phyloP scores from a whole-genome alignment of 78 protist species.

The Paratrimastix pyriformis region DNA sequence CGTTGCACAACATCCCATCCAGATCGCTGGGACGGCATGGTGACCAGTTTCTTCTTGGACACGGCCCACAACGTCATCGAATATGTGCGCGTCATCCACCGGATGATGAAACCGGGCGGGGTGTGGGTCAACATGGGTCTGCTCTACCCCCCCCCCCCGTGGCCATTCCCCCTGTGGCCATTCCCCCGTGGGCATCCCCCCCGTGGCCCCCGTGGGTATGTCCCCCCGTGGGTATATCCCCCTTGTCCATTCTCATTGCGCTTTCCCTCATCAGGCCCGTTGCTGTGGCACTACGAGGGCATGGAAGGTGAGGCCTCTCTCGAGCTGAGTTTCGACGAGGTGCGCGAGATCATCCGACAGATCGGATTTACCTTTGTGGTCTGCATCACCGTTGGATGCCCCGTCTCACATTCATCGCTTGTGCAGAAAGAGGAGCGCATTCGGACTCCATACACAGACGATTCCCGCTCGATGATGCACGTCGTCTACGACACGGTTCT shows the following conservation, averaged over 20 bases:
- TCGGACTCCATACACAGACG: slow-evolving; percentile 19
- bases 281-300: slow-evolving; percentile 29
- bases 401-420: background rate
- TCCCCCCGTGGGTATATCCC: background rate
- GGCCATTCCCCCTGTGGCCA: background rate
- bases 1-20: too few relatives aligned
- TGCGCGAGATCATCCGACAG: slow-evolving; percentile 16
- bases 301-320: slow-evolving; percentile 6
- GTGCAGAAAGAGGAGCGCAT: background rate
- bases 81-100: slow-evolving; percentile 58
- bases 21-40: slow-evolving; percentile 68
- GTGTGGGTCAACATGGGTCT: slow-evolving; percentile 70
- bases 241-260: background rate
- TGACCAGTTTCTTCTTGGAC: slow-evolving; percentile 84
- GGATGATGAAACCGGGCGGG: slow-evolving; percentile 60
- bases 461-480: slow-evolving; percentile 24
- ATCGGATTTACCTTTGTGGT: too few relatives aligned
- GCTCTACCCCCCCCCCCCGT: background rate
- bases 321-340: slow-evolving; percentile 47
- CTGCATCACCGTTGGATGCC: background rate
- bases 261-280: background rate
- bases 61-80: slow-evolving; percentile 78
- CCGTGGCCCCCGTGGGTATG: too few relatives aligned
- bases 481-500: slow-evolving; percentile 37
- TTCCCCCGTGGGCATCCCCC: too few relatives aligned